Base-by-base conservation (phyloP, 2,329 filamentous ascomycete species). In the Rutstroemia sp. region DNA sequence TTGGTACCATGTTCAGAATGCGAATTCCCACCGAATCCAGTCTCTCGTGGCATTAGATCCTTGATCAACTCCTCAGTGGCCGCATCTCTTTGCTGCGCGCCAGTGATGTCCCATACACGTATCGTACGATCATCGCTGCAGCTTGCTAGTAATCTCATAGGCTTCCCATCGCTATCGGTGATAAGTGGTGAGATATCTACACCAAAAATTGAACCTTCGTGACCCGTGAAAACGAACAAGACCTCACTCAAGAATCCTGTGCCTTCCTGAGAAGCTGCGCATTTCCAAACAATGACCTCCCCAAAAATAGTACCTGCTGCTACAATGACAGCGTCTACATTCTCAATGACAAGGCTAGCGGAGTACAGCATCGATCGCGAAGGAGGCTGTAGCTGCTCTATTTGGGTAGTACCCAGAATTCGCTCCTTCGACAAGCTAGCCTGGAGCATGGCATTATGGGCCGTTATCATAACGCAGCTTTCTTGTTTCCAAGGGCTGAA, bases 111-210 rank as follows among this genome's bases (percentile, higher is more conserved):
- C 92, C 94, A 97, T 1, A 97, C 73, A 14, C 89, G 80, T 21
- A 99, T 83, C 0, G 91, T 96, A 51, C 94, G 81, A 71, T 99
- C 94, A 68, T 99, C 94, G 67, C 92, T 97, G 69, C 94, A 99
- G 65, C 89, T 96, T 14, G 87, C 88, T 37, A 99, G 76, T n/a
- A 96, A 70, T 51, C 88, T 78, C 25, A 75, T 73, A 19, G 68
- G 68, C 6, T 66, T 68, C 0, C 73, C 74, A 14, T 73, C 69
- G 1, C 69, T 60, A 21, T 72, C 62, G 6, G 60, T 59, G 19
- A 86, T 70, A 62, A 73, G 67, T 1, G 79, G 73, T 0, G 90
- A 95, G 38, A 97, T 87, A 34, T 84, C 79, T 2, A 99, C 88
- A 1, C 90, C 92, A 63, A 96, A 99, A 27, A 99, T 87, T 0